These are phyloP conservation scores for Xerophyta viscosa DNA, from an alignment of 106 monocot genomes.

Conservation along the genomic window DNA sequence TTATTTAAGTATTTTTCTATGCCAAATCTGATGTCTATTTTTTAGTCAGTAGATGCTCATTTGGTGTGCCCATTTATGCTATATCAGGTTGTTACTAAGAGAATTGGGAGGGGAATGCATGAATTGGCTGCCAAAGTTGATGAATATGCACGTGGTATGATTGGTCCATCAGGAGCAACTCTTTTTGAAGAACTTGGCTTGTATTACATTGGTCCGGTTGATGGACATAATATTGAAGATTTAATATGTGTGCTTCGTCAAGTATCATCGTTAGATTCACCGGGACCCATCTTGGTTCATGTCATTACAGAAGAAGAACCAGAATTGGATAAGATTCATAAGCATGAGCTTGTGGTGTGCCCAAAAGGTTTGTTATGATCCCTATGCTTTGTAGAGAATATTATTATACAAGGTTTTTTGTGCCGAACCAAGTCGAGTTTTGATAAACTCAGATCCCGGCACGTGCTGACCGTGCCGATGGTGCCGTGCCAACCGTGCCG, in stretches of 20 bases:
- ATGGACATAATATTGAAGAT: slow-evolving; percentile 72
- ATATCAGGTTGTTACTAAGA: slow-evolving; percentile 60
- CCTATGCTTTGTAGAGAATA: too few species aligned
- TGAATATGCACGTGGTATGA: slow-evolving; percentile 81
- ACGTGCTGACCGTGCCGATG: too few species aligned
- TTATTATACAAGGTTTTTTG: too few species aligned
- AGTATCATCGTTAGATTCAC: slow-evolving; percentile 52
- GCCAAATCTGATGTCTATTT: too few species aligned
- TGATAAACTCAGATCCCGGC: too few species aligned
- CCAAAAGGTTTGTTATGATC: too few species aligned
- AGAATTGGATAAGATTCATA: slow-evolving; percentile 8
- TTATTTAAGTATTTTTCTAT: too few species aligned
- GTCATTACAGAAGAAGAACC: slow-evolving; percentile 45
- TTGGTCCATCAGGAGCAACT: slow-evolving; percentile 59
- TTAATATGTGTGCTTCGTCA: slow-evolving; percentile 59
- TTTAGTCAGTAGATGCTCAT: too few species aligned
- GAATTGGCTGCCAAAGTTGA: slow-evolving; percentile 80
- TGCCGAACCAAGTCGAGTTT: too few species aligned
- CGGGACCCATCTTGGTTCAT: slow-evolving; percentile 69
- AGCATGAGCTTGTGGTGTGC: slow-evolving; percentile 6
- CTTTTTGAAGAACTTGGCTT: slow-evolving; percentile 88
- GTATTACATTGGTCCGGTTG: slow-evolving; percentile 80
- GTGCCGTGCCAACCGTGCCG: too few species aligned
- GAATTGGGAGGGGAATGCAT: slow-evolving; percentile 62
- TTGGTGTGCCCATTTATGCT: too few species aligned